Evolutionary conservation across 106 monocot genomes (phyloP).

Genomic region (Platanthera zijinensis): DNA sequence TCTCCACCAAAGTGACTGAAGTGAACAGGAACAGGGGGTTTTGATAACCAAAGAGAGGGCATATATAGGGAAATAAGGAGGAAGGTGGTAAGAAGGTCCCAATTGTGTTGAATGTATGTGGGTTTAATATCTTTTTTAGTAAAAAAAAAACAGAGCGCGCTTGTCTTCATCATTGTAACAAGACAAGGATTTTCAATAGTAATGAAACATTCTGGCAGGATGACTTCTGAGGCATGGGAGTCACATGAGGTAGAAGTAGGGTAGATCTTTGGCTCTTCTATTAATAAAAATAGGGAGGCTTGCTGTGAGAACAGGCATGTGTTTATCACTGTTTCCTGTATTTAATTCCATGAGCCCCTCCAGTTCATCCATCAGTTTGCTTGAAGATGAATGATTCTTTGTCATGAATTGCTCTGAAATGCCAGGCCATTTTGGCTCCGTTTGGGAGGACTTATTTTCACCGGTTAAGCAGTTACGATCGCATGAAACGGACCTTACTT

Average conservation of each 20-base stretch:
- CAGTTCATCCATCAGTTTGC: background rate
- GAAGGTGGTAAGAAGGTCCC: too few species aligned
- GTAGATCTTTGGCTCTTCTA: background rate
- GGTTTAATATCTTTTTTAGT: background rate
- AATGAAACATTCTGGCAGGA: background rate
- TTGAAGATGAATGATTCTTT: background rate
- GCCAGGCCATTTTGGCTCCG: too few species aligned
- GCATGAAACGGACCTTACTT: too few species aligned
- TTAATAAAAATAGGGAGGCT: background rate
- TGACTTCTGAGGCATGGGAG: background rate
- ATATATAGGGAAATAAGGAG: constrained; percentile 2
- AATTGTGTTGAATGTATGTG: background rate
- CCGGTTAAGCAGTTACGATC: too few species aligned
- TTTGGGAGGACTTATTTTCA: too few species aligned
- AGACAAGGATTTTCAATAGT: background rate
- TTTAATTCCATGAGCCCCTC: background rate
- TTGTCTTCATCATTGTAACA: background rate
- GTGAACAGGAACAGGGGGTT: background rate
- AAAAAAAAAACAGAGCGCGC: background rate
- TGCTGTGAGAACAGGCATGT: too few species aligned
- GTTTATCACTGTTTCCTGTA: background rate
- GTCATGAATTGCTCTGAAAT: background rate
- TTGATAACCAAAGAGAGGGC: background rate
- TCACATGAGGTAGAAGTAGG: background rate
- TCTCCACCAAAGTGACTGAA: background rate